Evolutionary conservation across 2,329 filamentous ascomycete genomes (phyloP).

Genomic region (Acarospora socialis): DNA sequence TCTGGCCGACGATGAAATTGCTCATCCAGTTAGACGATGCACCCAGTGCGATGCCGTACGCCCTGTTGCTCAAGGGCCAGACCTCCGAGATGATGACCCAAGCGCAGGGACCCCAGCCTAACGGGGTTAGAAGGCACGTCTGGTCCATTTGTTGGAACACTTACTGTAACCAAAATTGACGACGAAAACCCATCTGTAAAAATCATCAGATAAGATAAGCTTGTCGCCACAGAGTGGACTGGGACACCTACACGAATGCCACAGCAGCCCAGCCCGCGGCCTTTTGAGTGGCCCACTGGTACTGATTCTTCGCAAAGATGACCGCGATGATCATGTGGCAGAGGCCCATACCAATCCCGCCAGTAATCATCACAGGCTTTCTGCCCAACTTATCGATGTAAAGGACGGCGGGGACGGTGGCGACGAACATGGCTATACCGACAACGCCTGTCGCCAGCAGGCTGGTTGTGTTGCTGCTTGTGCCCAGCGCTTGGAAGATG

Average conservation of each 20-base stretch:
- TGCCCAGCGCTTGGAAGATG: constrained; percentile 23
- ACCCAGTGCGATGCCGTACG: constrained; percentile 57
- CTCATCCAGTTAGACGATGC: constrained; percentile 52
- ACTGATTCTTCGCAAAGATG: constrained; percentile 50
- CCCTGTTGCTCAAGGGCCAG: constrained; percentile 55
- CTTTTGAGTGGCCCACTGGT: constrained; percentile 41
- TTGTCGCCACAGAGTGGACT: too few species aligned
- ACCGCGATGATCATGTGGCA: constrained; percentile 60
- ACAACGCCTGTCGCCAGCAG: constrained; percentile 28
- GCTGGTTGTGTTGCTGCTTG: constrained; percentile 24
- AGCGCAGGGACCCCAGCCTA: too few species aligned
- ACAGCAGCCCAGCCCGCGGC: constrained; percentile 57
- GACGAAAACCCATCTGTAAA: constrained; percentile 67
- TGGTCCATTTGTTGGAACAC: constrained; percentile 30
- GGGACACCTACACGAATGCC: constrained; percentile 21
- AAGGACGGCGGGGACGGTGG: constrained; percentile 27
- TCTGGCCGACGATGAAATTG: constrained; percentile 50
- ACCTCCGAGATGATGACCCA: constrained; percentile 66
- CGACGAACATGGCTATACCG: constrained; percentile 26
- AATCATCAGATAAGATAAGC: too few species aligned
- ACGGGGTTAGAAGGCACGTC: too few species aligned
- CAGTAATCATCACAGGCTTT: constrained; percentile 26
- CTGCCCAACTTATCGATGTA: constrained; percentile 29
- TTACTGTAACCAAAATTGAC: constrained; percentile 63
- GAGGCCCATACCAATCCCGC: constrained; percentile 54